phyloP scores from a whole-genome alignment of 345 rosid species.

The Arabidopsis suecica region DNA sequence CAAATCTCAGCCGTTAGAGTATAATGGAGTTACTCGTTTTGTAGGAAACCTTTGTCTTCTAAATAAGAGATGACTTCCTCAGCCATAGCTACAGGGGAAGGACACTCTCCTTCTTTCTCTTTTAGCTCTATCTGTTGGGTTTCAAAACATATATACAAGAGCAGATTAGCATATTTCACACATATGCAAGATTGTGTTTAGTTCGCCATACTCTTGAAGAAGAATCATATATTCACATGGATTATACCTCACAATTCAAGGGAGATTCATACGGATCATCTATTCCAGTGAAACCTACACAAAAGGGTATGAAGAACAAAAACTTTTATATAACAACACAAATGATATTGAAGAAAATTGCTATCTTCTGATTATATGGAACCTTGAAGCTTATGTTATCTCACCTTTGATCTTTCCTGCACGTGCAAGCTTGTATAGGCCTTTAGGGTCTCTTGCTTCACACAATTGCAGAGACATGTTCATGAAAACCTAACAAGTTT shows the following conservation, averaged over 20 bases:
- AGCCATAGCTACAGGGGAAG: constrained; percentile 72
- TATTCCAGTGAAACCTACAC: constrained; percentile 89
- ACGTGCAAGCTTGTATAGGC: constrained; percentile 91
- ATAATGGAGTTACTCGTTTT: constrained; percentile 44
- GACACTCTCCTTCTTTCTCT: constrained; percentile 72
- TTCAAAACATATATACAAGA: background rate
- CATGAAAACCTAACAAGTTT: constrained; percentile 76
- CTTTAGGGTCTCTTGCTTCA: constrained; percentile 90
- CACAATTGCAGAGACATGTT: constrained; percentile 81
- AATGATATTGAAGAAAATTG: background rate
- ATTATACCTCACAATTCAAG: constrained; percentile 74
- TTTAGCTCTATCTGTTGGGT: constrained; percentile 67
- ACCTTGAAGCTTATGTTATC: constrained; percentile 36
- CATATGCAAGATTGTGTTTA: background rate
- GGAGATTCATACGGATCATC: constrained; percentile 96
- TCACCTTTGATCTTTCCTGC: constrained; percentile 90
- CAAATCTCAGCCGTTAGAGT: constrained; percentile 27
- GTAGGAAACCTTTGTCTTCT: constrained; percentile 77
- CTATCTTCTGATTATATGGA: constrained; percentile 15
- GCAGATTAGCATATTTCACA: background rate
- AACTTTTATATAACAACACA: background rate
- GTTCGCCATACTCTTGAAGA: constrained; percentile 4
- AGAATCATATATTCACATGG: constrained; percentile 1
- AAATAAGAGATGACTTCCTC: constrained; percentile 71
- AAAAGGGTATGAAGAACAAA: background rate